Conservation (phyloP, 2,329 filamentous ascomycete genomes). For the Aspergillus sclerotialis region DNA sequence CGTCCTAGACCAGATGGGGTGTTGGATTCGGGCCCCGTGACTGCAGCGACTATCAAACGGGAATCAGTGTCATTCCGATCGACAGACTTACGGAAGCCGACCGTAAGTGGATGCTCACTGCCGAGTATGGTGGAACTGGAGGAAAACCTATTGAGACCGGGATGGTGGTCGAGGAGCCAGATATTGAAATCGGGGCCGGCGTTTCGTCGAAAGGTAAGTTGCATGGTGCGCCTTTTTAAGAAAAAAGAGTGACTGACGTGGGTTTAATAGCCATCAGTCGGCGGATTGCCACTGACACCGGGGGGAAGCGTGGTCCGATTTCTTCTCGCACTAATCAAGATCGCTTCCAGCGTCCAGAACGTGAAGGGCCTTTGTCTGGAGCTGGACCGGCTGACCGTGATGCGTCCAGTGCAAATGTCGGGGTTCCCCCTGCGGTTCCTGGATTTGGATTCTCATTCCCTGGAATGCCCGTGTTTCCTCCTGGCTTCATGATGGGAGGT, state of each 20-base stretch:
- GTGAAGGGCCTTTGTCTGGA: conserved; percentile 24
- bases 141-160: conserved; percentile 72
- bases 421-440: conserved; percentile 48
- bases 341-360: conserved; percentile 26
- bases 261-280: conserved; percentile 42
- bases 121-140: conserved; percentile 87
- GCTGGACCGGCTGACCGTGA: conserved; percentile 29
- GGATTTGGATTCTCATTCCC: conserved; percentile 49
- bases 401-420: conserved; percentile 35
- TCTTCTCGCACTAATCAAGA: conserved; percentile 35
- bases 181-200: conserved; percentile 96
- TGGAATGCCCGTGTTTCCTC: conserved; percentile 43
- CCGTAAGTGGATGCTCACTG: conserved; percentile 92
- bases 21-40: conserved; percentile 95
- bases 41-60: conserved; percentile 90
- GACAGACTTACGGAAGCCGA: conserved; percentile 90
- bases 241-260: conserved; percentile 3
- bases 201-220: conserved; percentile 78
- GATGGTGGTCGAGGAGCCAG: conserved; percentile 90
- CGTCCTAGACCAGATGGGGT: conserved; percentile 77
- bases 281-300: conserved; percentile 45
- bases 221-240: too few relatives aligned
- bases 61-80: conserved; percentile 89
- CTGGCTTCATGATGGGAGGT: conserved; percentile 41
- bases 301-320: conserved; percentile 43